A percentile compares a stretch with the other conserved stretches of the same genome.
These are phyloP conservation scores for Globisporangium megalacanthum DNA, from an alignment of 352 stramenopile genomes.

Conservation along the genomic window DNA sequence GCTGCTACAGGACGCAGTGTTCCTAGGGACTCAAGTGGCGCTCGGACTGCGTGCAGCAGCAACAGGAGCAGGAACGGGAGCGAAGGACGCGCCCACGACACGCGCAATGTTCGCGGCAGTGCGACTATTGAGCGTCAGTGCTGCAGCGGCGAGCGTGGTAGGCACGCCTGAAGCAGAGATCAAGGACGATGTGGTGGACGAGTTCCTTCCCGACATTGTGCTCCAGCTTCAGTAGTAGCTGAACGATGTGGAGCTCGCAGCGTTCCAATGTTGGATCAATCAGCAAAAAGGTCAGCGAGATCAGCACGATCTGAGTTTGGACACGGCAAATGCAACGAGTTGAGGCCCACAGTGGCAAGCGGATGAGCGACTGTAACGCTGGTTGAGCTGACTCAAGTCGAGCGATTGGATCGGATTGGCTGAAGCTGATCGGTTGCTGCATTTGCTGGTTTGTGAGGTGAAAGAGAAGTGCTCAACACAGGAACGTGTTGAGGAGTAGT, in stretches of 20 bases:
- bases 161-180: background rate
- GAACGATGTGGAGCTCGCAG: too few relatives aligned
- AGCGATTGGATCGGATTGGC: too few relatives aligned
- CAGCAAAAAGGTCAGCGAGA: too few relatives aligned
- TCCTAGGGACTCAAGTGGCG: slow-evolving; percentile 13
- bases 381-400: too few relatives aligned
- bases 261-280: too few relatives aligned
- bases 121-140: slow-evolving; percentile 3
- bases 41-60: slow-evolving; percentile 17
- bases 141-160: background rate
- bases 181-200: slow-evolving; percentile 1
- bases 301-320: too few relatives aligned
- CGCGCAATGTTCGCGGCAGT: slow-evolving; percentile 8
- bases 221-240: background rate
- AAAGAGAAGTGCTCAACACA: background rate
- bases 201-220: slow-evolving; percentile 13
- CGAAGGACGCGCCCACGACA: slow-evolving; percentile 11
- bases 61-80: too few relatives aligned
- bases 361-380: too few relatives aligned
- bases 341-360: too few relatives aligned
- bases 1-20: slow-evolving; percentile 4
- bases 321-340: too few relatives aligned
- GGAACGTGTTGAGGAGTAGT: background rate
- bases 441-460: too few relatives aligned
- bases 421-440: too few relatives aligned